A percentile compares a stretch with the other conserved stretches of the same genome.
These are phyloP conservation scores for Phytophthora lateralis DNA, from an alignment of 352 stramenopile genomes.

Conservation along the genomic window DNA sequence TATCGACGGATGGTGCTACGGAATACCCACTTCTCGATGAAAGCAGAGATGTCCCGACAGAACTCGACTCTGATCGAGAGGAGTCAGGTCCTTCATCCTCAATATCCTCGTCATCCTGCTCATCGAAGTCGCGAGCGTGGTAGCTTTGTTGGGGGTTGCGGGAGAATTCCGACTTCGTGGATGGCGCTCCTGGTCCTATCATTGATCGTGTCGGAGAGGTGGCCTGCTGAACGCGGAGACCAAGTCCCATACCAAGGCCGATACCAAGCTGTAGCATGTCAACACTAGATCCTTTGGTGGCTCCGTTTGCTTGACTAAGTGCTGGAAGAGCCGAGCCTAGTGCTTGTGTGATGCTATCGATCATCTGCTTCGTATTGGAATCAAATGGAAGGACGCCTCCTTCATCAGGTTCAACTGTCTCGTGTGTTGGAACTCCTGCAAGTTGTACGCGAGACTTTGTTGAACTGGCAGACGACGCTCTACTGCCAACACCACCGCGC, in stretches of 20 bases:
- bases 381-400: conserved; percentile 29
- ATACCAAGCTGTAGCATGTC: conserved; percentile 86
- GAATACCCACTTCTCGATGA: conserved; percentile 45
- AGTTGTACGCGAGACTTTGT: conserved; percentile 27
- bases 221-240: conserved; percentile 64
- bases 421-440: conserved; percentile 2
- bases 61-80: conserved; percentile 39
- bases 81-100: conserved; percentile 32
- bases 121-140: conserved; percentile 8
- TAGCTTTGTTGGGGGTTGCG: conserved; percentile 15
- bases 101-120: conserved; percentile 31
- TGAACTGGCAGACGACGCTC: conserved; percentile 26
- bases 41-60: conserved; percentile 27
- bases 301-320: conserved; percentile 25
- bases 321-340: conserved; percentile 55
- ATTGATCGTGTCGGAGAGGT: conserved; percentile 21
- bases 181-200: conserved; percentile 11
- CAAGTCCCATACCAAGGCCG: conserved; percentile 90
- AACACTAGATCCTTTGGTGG: conserved; percentile 29
- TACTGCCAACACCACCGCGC: conserved; percentile 8
- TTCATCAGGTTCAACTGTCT: conserved; percentile 2
- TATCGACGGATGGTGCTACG: conserved; percentile 46
- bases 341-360: conserved; percentile 77
- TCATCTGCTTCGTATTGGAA: conserved; percentile 66
- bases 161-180: conserved; percentile 15